phyloP scores from a whole-genome alignment of 805 yeast species.

The Henningerozyma blattae region DNA sequence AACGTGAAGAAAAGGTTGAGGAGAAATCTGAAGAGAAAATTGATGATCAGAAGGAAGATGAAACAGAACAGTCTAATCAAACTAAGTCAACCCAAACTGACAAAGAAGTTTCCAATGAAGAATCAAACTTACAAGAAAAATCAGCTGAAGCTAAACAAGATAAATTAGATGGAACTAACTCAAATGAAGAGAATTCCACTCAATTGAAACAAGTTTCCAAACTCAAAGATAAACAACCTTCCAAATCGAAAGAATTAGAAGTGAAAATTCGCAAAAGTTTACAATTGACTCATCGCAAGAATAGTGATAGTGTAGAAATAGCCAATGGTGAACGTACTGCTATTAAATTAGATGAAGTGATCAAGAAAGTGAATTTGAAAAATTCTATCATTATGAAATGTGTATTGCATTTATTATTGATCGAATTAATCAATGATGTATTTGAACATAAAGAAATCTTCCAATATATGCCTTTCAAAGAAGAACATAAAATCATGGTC shows the following conservation, averaged over 20 bases:
- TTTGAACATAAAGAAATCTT: slow-evolving; percentile 62
- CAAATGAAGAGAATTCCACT: background rate
- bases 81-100: slow-evolving; percentile 23
- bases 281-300: background rate
- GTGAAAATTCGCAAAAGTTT: too few species aligned
- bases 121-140: slow-evolving; percentile 16
- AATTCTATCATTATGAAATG: slow-evolving; percentile 83
- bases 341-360: slow-evolving; percentile 24
- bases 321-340: background rate
- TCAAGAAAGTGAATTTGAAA: slow-evolving; percentile 39
- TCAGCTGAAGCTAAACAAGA: background rate
- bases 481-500: slow-evolving; percentile 46
- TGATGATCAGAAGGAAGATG: slow-evolving; percentile 22
- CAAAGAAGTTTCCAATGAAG: slow-evolving; percentile 26
- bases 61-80: slow-evolving; percentile 21
- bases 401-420: slow-evolving; percentile 78
- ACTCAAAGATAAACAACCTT: background rate
- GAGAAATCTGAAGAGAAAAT: slow-evolving; percentile 8
- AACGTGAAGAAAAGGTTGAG: background rate
- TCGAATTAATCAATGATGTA: slow-evolving; percentile 73
- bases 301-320: slow-evolving; percentile 1
- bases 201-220: background rate
- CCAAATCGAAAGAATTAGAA: background rate
- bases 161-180: too few species aligned
- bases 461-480: slow-evolving; percentile 50